Percentiles rank a stretch among this genome's conserved stretches.
Evolutionary conservation across 345 rosid genomes (phyloP).

Genomic region (Gossypium turneri): DNA sequence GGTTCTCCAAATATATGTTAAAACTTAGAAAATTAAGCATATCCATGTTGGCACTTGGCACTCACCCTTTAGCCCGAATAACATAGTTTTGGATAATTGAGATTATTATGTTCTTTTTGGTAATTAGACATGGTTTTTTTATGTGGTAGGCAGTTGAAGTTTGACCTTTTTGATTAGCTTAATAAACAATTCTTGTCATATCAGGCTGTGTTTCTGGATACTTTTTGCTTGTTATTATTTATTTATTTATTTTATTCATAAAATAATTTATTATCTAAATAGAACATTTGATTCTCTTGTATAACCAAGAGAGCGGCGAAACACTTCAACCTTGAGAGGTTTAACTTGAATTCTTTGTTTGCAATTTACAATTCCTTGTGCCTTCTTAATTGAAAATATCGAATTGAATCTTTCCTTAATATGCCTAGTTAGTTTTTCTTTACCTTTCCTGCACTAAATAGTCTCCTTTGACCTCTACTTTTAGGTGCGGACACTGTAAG

Average conservation of each 20-base stretch:
- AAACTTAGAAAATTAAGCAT: no score
- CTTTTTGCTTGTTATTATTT: not conserved
- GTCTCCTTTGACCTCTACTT: not conserved
- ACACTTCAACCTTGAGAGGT: not conserved
- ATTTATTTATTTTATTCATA: not conserved
- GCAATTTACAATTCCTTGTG: not conserved
- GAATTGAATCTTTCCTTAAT: not conserved
- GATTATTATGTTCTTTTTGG: not conserved
- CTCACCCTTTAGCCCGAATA: not conserved
- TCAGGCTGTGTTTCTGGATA: not conserved
- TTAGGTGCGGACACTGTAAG: constrained; percentile 97
- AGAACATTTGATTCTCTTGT: no score
- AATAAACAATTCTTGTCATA: not conserved
- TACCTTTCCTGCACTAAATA: not conserved
- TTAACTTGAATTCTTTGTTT: not conserved
- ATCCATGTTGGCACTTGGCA: no score
- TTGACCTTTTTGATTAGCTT: not conserved
- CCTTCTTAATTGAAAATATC: not conserved
- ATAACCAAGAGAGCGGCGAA: no score
- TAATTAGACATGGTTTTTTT: not conserved
- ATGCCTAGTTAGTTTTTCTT: not conserved
- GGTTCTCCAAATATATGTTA: no score
- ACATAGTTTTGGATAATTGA: not conserved
- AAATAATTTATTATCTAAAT: not conserved
- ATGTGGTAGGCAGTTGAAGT: not conserved